Percentiles rank a stretch among this genome's conserved stretches.
phyloP scores from a whole-genome alignment of 108 stramenopile species.

The Cyclotella choctawhatcheeana region DNA sequence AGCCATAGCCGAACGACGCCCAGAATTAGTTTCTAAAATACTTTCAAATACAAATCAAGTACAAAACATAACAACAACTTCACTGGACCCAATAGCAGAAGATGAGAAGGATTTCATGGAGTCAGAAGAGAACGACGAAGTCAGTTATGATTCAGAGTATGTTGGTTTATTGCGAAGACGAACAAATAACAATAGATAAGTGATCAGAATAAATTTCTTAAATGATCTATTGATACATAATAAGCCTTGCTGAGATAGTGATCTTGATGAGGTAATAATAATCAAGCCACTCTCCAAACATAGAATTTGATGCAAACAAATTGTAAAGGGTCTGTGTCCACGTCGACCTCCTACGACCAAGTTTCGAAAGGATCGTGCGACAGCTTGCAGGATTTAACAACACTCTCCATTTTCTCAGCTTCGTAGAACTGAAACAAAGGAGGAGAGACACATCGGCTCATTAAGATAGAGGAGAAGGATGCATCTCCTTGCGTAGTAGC shows the following conservation, averaged over 20 bases:
- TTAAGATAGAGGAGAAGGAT: too few relatives aligned
- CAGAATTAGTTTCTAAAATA: slow-evolving; percentile 55
- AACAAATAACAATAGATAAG: slow-evolving; percentile 5
- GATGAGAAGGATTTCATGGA: background rate
- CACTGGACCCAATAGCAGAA: slow-evolving; percentile 1
- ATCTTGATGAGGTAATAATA: background rate
- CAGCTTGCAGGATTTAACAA: too few relatives aligned
- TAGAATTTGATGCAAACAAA: too few relatives aligned
- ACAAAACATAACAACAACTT: background rate
- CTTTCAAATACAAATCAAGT: slow-evolving; percentile 19
- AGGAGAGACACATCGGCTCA: too few relatives aligned
- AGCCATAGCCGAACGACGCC: slow-evolving; percentile 60
- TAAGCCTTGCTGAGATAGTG: background rate
- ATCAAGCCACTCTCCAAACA: too few relatives aligned
- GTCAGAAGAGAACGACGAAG: background rate
- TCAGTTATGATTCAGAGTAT: slow-evolving; percentile 19
- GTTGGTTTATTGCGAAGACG: slow-evolving; percentile 4
- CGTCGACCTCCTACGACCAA: too few relatives aligned
- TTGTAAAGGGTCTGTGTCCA: too few relatives aligned
- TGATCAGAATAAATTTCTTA: background rate
- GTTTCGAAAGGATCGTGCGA: too few relatives aligned
- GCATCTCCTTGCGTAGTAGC: too few relatives aligned
- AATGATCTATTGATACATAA: background rate
- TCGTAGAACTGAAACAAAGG: too few relatives aligned
- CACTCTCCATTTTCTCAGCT: too few relatives aligned